Conservation (phyloP, 148 eudicot genomes). For the Gaultheria prostrata region DNA sequence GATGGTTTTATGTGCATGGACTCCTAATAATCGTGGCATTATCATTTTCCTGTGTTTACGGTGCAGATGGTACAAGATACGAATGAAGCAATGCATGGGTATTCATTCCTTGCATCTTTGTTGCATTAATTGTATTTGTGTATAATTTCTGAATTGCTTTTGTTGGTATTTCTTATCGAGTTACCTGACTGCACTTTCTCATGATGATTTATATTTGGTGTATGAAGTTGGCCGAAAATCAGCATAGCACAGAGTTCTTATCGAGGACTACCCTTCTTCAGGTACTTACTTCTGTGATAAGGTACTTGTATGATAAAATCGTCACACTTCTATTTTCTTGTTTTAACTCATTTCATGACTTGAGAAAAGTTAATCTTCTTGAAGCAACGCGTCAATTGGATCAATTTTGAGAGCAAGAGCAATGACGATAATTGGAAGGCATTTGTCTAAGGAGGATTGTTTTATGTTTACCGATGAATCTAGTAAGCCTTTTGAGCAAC, state of each 20-base stretch:
- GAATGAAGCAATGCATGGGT: background rate
- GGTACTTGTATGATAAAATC: conserved; percentile 37
- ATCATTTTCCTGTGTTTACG: background rate
- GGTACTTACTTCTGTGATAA: conserved; percentile 60
- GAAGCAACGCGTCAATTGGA: conserved; percentile 54
- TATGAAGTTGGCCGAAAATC: conserved; percentile 73
- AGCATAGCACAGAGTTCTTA: conserved; percentile 70
- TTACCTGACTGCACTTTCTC: conserved; percentile 2
- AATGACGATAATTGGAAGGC: conserved; percentile 83
- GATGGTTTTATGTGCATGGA: background rate
- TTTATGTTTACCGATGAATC: conserved; percentile 49
- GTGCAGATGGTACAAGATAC: background rate
- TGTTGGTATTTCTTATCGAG: background rate
- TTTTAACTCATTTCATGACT: background rate
- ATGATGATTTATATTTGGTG: conserved; percentile 15
- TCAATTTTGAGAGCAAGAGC: conserved; percentile 81
- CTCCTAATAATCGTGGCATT: background rate
- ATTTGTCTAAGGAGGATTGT: conserved; percentile 66
- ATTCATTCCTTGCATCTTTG: background rate
- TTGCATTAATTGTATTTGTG: background rate
- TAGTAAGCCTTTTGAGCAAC: conserved; percentile 38
- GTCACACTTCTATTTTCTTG: background rate
- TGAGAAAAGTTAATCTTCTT: conserved; percentile 15
- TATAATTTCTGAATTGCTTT: background rate
- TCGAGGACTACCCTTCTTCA: conserved; percentile 68